Base-by-base conservation (phyloP, 192 early-diverging fungal genomes). In the Coemansia sp. region DNA sequence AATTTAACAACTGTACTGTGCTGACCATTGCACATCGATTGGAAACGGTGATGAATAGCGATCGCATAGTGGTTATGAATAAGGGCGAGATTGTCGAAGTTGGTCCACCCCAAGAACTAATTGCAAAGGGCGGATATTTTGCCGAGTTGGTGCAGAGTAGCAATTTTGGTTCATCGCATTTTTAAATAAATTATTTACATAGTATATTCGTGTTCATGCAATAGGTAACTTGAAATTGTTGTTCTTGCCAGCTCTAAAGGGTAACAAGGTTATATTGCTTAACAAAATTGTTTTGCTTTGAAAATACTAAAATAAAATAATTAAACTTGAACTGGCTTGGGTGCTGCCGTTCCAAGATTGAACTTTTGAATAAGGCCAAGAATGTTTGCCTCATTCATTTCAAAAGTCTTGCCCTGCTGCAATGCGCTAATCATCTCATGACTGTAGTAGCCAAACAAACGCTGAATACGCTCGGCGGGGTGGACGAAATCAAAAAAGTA, bases 21-120 rank as follows among this genome's bases (percentile, higher is more conserved):
- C 59, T 89, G 2, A 86, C 86, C 34, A 89, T 89, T 52, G 88
- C 88, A 1, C 88, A 94, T 71, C 85, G 90, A 21, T 67, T 90
- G 3, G 87, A 90, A 51, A 90, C 88, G 2, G 75, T 86, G 1
- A 65, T 84, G 26, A 60, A 75, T 22, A 88, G 91, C 64, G 89
- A 92, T 56, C 80, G 83, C 40, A 84, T 93, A 62, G 52, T 92
- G 28, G 90, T 93, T 2, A 72, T 94, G 34, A 84, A 91, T 40
- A 62, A 88, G 6, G 92, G 92, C 11, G 44, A 69, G 1, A 63
- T 93, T 1, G 81, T 71, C 1, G 90, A 91, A 37, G 85, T 84
- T 57, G 87, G 85, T 17, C 57, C 76, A 1, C 91, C 91, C 3
- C 59, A 59, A 9, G 20, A 56, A 23, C 54, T 69, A 9, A 44